Percentiles rank a stretch among this genome's conserved stretches.
phyloP scores from a whole-genome alignment of 495 filamentous ascomycete species.

The Xylaria acuta region DNA sequence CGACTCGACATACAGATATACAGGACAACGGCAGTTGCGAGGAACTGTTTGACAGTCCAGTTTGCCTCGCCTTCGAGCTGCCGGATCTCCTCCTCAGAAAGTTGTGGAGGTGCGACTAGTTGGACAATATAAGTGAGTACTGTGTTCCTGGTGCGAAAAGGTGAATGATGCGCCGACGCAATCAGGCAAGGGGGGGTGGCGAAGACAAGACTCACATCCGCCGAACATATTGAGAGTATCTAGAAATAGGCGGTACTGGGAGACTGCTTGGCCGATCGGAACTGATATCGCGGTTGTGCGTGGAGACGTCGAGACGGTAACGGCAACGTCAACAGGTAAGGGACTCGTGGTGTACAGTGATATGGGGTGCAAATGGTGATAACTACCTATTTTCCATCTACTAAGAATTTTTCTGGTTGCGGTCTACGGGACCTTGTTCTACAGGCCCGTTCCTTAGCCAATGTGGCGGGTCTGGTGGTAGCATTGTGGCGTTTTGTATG shows the following conservation, averaged over 20 bases:
- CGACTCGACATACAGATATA: conserved; percentile 77
- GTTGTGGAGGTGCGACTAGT: conserved; percentile 56
- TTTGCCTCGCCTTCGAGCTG: conserved; percentile 73
- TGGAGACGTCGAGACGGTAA: background rate
- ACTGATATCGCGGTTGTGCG: background rate
- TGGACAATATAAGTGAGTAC: conserved; percentile 19
- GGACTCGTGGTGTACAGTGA: conserved; percentile 12
- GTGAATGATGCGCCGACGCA: background rate
- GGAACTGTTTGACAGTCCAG: conserved; percentile 66
- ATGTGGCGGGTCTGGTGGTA: conserved; percentile 3
- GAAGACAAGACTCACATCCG: conserved; percentile 44
- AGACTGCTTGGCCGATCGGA: background rate
- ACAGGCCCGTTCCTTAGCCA: background rate
- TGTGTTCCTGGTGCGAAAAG: conserved; percentile 25
- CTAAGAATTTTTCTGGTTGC: conserved; percentile 14
- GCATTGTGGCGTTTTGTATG: conserved; percentile 4
- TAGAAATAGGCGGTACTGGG: background rate
- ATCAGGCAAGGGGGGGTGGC: background rate
- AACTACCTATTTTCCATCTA: conserved; percentile 12
- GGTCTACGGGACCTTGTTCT: background rate
- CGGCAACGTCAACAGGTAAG: background rate
- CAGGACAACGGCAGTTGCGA: conserved; percentile 69
- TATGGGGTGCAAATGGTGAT: conserved; percentile 21
- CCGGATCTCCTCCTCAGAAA: conserved; percentile 59
- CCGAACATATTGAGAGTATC: conserved; percentile 51